Evolutionary conservation across 2,329 filamentous ascomycete species (phyloP).

Genomic region (Penicillium sclerotiorum): DNA sequence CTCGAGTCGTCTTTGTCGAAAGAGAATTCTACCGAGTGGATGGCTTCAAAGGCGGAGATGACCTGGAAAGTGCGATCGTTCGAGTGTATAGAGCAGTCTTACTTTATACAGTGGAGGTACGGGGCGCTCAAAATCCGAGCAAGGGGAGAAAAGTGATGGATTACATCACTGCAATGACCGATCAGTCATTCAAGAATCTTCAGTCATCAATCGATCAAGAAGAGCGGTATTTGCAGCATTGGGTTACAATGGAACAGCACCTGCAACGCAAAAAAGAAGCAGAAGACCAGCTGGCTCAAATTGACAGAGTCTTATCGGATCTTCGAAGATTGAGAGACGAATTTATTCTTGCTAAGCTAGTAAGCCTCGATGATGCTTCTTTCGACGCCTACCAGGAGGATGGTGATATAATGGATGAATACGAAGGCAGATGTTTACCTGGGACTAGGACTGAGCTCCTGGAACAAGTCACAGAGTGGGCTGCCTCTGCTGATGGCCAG

Average conservation of each 20-base stretch:
- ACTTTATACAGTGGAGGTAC: conserved; percentile 11
- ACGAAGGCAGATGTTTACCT: conserved; percentile 21
- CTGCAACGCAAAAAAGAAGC: conserved; percentile 8
- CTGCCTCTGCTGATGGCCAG: conserved; percentile 16
- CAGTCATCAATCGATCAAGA: conserved; percentile 15
- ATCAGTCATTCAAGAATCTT: conserved; percentile 13
- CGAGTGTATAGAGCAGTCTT: conserved; percentile 17
- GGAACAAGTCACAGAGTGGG: conserved; percentile 23
- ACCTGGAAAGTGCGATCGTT: conserved; percentile 1
- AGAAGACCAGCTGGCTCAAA: conserved; percentile 9
- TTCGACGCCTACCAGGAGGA: not conserved
- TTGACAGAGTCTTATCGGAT: not conserved
- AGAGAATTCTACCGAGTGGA: conserved; percentile 10
- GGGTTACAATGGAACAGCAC: conserved; percentile 10
- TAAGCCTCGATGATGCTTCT: not conserved
- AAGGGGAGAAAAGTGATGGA: conserved; percentile 10
- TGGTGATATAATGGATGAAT: conserved; percentile 1
- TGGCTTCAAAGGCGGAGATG: conserved; percentile 1
- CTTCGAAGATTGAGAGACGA: not conserved
- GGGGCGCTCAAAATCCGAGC: not conserved
- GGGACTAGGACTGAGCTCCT: conserved; percentile 21
- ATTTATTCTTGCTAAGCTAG: not conserved
- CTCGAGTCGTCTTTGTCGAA: conserved; percentile 16
- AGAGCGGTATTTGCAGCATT: conserved; percentile 8
- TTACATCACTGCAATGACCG: conserved; percentile 13